phyloP scores from a whole-genome alignment of 345 rosid species.

The Salix suchowensis region DNA sequence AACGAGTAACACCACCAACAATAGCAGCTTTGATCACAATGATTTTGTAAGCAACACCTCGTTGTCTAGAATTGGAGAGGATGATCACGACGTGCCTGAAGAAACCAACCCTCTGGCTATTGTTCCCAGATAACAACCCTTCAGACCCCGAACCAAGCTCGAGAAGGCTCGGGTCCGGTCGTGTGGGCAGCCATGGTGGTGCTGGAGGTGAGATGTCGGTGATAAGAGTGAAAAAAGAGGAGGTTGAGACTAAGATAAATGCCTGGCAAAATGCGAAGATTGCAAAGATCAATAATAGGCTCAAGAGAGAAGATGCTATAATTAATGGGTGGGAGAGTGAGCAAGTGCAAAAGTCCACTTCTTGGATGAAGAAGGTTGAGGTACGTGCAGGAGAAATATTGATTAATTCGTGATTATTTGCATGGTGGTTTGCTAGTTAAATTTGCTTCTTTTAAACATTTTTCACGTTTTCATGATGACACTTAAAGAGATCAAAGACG shows the following conservation, averaged over 20 bases:
- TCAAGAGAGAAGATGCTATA: constrained; percentile 90
- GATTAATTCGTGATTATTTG: background rate
- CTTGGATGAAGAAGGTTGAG: constrained; percentile 95
- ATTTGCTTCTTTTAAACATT: background rate
- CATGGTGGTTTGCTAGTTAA: background rate
- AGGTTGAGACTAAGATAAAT: constrained; percentile 82
- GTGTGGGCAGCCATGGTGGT: constrained; percentile 2
- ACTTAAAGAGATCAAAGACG: background rate
- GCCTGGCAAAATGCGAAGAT: constrained; percentile 94
- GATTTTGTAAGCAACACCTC: constrained; percentile 17
- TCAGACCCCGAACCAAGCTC: constrained; percentile 22
- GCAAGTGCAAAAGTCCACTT: constrained; percentile 67
- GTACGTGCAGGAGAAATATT: constrained; percentile 23
- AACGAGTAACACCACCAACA: constrained; percentile 23
- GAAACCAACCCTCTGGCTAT: constrained; percentile 85
- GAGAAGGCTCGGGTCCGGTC: constrained; percentile 17
- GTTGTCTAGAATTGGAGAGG: constrained; percentile 67
- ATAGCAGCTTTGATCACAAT: constrained; percentile 4
- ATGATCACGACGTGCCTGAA: constrained; percentile 33
- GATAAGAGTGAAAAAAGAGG: constrained; percentile 85
- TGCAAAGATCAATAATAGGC: constrained; percentile 81
- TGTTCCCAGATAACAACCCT: constrained; percentile 53
- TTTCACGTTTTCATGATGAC: background rate
- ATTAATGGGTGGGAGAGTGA: constrained; percentile 89
- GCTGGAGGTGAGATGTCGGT: constrained; percentile 43